Conservation (phyloP, 805 yeast species). For the Lachancea kluyveri region DNA sequence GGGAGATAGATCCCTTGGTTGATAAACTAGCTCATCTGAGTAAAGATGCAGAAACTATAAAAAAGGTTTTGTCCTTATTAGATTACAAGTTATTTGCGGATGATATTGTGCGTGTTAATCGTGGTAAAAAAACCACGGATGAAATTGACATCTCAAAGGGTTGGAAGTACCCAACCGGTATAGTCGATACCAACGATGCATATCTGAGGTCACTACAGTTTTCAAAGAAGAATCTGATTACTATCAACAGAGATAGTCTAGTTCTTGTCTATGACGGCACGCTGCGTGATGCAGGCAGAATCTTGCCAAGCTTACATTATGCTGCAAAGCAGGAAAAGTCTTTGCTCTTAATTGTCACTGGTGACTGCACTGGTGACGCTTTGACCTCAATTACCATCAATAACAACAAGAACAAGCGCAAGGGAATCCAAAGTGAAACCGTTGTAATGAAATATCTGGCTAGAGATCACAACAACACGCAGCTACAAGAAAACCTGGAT, state of each 20-base stretch:
- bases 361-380: conserved; percentile 27
- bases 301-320: conserved; percentile 25
- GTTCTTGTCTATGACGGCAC: conserved; percentile 27
- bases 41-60: conserved; percentile 15
- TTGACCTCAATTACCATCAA: conserved; percentile 25
- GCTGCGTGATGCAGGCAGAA: conserved; percentile 21
- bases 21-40: conserved; percentile 9
- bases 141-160: conserved; percentile 28
- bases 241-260: conserved; percentile 15
- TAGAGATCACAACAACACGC: conserved; percentile 11
- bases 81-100: conserved; percentile 24
- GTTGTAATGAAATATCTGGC: conserved; percentile 20
- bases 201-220: conserved; percentile 25
- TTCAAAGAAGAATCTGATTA: conserved; percentile 20
- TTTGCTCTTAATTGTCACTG: conserved; percentile 21
- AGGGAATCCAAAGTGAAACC: conserved; percentile 13
- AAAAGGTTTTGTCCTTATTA: conserved; percentile 16
- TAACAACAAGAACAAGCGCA: conserved; percentile 27
- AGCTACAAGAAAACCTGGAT: conserved; percentile 22
- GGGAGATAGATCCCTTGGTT: conserved; percentile 17
- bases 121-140: conserved; percentile 22
- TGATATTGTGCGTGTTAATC: conserved; percentile 26
- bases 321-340: conserved; percentile 20
- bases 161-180: conserved; percentile 26
- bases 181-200: conserved; percentile 23